Evolutionary conservation across 2,329 filamentous ascomycete species (phyloP), one percentile per base, ranked within the genome.

Genomic region (Fusarium annulatum): DNA sequence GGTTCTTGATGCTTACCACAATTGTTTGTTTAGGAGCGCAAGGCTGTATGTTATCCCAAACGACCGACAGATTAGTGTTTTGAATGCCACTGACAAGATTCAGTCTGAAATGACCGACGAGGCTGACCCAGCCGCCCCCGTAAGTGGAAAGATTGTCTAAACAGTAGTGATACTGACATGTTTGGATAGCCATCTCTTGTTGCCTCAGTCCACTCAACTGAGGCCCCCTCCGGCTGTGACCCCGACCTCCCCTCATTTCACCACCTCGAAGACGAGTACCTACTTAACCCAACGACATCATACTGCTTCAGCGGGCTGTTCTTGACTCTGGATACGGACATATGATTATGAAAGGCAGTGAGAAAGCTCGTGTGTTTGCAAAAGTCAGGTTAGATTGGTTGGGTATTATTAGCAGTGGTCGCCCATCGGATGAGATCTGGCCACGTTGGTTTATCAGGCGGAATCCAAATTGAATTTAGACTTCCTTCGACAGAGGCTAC

Each of bases 311-410:
- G 30, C 30, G 30, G 3, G 30, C 14, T 4, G 16, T 10, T 5
- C 7, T 45, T 26, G 23, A 26, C 23, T 45, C 23, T 1, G 12
- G 18, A 26, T 3, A 26, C 4, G 23, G 2, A 4, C 10, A 9
- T 12, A 7, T 7, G 12, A 3, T 12, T 2, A 4, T 12, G 7
- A 14, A 4, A 26, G 10, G 3, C 9, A 6, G 16, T 45, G 23
- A 16, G 15, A 4, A 9, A 45, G 23, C 11, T n/a, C 4, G 16
- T 12, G 16, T 19, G 1, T 26, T 26, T 26, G 42, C 7, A 26
- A 21, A 26, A 12, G 2, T n/a, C 10, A 3, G 16, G 3, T 12
- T 45, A 11, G 4, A 12, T 23, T 42, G 7, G 0, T 14, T 26
- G 10, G 10, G 16, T 26, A 45, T 45, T 12, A 12, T 26, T 23